Percentiles rank a stretch among this genome's conserved stretches.
Evolutionary conservation across 2,329 filamentous ascomycete genomes (phyloP).

Genomic region (Phyllachora maydis): DNA sequence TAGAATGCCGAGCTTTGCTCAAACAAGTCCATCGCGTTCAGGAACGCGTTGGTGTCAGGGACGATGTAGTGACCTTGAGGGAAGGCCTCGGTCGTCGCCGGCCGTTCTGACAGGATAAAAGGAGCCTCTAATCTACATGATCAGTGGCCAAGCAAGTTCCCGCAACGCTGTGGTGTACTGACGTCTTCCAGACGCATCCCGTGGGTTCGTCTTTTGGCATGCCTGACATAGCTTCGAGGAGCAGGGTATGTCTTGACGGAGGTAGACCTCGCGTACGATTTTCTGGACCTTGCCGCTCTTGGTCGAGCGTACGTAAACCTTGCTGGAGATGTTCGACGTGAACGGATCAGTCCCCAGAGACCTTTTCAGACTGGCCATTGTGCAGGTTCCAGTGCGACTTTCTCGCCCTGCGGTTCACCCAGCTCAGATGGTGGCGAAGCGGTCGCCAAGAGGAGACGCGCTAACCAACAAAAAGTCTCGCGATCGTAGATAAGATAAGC

Average conservation of each 20-base stretch:
- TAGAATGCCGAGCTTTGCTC: slow-evolving; percentile 83
- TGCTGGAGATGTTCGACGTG: slow-evolving; percentile 70
- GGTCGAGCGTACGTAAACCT: slow-evolving; percentile 86
- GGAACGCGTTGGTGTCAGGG: slow-evolving; percentile 86
- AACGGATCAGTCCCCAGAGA: slow-evolving; percentile 27
- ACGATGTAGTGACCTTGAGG: slow-evolving; percentile 83
- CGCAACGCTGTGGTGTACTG: too few relatives aligned
- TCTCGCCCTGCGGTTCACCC: too few relatives aligned
- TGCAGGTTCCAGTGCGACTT: slow-evolving; percentile 4
- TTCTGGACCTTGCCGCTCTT: slow-evolving; percentile 96
- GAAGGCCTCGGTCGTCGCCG: slow-evolving; percentile 64
- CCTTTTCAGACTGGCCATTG: slow-evolving; percentile 47
- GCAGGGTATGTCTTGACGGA: slow-evolving; percentile 92
- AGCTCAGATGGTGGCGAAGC: too few relatives aligned
- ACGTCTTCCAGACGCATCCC: slow-evolving; percentile 64
- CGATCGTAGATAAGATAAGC: too few relatives aligned
- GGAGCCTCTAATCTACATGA: slow-evolving; percentile 56
- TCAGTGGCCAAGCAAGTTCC: too few relatives aligned
- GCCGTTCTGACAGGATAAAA: slow-evolving; percentile 76
- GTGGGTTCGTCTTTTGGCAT: slow-evolving; percentile 56
- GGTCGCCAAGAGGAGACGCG: too few relatives aligned
- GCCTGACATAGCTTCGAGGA: slow-evolving; percentile 70
- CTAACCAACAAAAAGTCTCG: slow-evolving; percentile 1
- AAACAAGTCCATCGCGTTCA: slow-evolving; percentile 93
- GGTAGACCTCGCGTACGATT: slow-evolving; percentile 89